Evolutionary conservation across 192 early-diverging fungal species (phyloP), one percentile per base, ranked within the genome.

Genomic region (Linnemannia schmuckeri): DNA sequence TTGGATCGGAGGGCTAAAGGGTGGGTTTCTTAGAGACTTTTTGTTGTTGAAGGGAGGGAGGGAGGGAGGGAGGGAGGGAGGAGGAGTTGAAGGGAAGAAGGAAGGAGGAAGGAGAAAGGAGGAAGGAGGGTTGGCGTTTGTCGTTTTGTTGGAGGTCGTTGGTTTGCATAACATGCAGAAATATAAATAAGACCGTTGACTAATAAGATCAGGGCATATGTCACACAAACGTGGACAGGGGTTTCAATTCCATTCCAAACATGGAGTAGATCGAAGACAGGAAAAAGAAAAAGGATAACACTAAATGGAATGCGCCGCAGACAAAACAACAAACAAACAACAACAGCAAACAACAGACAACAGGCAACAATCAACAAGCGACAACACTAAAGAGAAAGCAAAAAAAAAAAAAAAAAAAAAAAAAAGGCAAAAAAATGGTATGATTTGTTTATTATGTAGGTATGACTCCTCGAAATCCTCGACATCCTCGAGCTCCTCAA

Each of bases 1-100:
- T 10, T 75, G 72, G 54, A 75, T 0, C 42, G 79, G 3, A 35
- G 74, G 22, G 38, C 47, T 0, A 76, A 74, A 40, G 85, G 85
- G 13, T 87, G 85, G 85, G 37, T 81, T 33, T 76, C 76, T 1
- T 87, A 33, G 54, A 46, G 54, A 40, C 33, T 69, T 12, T 8
- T 52, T 20, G 3, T 47, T 12, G 2, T 49, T 2, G 47, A 17
- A 49, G 13, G 0, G 47, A 49, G 4, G 15, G 47, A 17, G 20
- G 47, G 47, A 49, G 13, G 47, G 38, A 70, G 22, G 30, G 49
- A 54, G 20, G 49, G 38, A 3, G 57, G 15, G 10, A n/a, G 47
- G 57, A 38, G 35, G 35, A 37, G 9, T n/a, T 6, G 42, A 9
- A 37, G 22, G 15, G 24, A 22, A 38, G 27, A 6, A 72, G 55